Percentiles rank a stretch among this genome's conserved stretches.
phyloP scores from a whole-genome alignment of 352 stramenopile genomes.

The Phytopythium chamaehyphon region DNA sequence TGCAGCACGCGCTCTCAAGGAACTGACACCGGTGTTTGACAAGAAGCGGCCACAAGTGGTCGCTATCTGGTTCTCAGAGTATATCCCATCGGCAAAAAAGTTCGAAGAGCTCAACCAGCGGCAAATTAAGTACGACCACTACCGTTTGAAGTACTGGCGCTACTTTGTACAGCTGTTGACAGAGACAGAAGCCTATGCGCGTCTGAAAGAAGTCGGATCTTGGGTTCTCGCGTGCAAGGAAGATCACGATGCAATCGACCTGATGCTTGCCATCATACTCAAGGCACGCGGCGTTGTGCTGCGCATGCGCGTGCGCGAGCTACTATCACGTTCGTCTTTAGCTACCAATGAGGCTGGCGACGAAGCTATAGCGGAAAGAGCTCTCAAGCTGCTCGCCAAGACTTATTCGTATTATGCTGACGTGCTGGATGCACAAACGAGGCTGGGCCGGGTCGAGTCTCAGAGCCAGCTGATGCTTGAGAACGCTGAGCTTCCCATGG shows the following conservation, averaged over 20 bases:
- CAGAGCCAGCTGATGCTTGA: conserved; percentile 26
- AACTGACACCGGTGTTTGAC: conserved; percentile 59
- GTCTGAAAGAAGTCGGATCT: conserved; percentile 59
- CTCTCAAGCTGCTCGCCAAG: conserved; percentile 61
- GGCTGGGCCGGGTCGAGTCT: conserved; percentile 22
- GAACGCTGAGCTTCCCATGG: conserved; percentile 37
- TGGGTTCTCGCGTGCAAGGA: conserved; percentile 81
- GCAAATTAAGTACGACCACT: conserved; percentile 75
- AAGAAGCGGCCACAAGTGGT: conserved; percentile 61
- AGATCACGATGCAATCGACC: conserved; percentile 75
- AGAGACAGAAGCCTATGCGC: conserved; percentile 45
- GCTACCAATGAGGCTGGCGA: not conserved
- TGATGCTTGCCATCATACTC: conserved; percentile 60
- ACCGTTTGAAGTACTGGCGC: conserved; percentile 73
- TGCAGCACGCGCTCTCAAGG: conserved; percentile 40
- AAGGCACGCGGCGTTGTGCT: conserved; percentile 43
- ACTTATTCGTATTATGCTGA: conserved; percentile 61
- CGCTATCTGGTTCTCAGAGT: conserved; percentile 73
- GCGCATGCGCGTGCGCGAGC: conserved; percentile 16
- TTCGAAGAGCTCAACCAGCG: conserved; percentile 82
- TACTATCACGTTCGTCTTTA: conserved; percentile 3
- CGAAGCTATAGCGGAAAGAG: conserved; percentile 1
- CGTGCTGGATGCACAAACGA: conserved; percentile 29
- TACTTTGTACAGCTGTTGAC: conserved; percentile 58
- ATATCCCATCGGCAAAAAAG: conserved; percentile 62